These are phyloP conservation scores for Takashimella koratensis DNA, from an alignment of 1,284 basidiomycete species.

Conservation along the genomic window DNA sequence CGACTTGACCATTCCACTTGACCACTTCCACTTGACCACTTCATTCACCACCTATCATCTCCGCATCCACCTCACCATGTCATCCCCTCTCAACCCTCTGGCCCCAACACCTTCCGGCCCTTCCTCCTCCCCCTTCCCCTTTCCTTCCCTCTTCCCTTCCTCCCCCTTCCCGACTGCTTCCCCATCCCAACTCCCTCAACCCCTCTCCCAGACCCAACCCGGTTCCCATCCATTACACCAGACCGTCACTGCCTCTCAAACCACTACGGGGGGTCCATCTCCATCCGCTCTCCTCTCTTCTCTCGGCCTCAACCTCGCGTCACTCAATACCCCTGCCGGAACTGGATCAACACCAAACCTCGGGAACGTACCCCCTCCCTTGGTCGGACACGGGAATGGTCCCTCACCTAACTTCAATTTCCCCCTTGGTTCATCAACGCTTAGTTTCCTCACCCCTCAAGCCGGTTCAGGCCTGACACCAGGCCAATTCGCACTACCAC, in stretches of 20 bases:
- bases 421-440: neutral
- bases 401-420: neutral
- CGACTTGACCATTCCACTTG: too few species aligned
- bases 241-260: neutral
- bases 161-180: neutral
- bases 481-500: neutral
- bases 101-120: neutral
- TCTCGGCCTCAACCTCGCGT: neutral
- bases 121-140: neutral
- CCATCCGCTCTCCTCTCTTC: neutral
- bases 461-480: neutral
- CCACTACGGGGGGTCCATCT: neutral
- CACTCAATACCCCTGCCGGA: neutral
- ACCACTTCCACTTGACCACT: too few species aligned
- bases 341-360: neutral
- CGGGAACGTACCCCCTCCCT: neutral
- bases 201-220: neutral
- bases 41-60: too few species aligned
- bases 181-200: slow-evolving; percentile 1
- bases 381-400: neutral
- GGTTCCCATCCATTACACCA: neutral
- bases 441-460: neutral
- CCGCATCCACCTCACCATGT: slow-evolving; percentile 12
- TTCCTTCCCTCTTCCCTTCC: neutral
- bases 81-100: slow-evolving; percentile 19